Conservation (phyloP, 768 basidiomycete species). For the Rhodotorula toruloides region DNA sequence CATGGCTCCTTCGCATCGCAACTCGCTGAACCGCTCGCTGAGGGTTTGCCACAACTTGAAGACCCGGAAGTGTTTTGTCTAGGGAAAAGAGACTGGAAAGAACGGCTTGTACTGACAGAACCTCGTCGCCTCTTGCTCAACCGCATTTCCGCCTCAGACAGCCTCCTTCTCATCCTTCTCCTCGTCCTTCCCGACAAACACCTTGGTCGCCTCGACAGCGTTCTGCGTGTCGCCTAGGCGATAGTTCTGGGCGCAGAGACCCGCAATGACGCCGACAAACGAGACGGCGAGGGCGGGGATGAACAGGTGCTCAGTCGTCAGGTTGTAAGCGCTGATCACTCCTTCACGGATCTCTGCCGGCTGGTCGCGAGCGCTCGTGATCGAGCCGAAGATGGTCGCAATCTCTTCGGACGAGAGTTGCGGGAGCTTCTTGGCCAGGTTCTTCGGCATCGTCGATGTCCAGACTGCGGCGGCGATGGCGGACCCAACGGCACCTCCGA, state of each 20-base stretch:
- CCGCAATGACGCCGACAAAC: constrained; percentile 44
- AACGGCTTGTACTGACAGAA: no score
- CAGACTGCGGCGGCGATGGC: constrained; percentile 20
- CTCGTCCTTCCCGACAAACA: no score
- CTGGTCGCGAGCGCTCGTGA: constrained; percentile 15
- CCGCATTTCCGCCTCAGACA: neutral
- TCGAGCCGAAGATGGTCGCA: constrained; percentile 42
- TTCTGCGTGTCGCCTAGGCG: constrained; percentile 47
- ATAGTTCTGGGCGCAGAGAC: constrained; percentile 44
- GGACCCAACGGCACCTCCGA: constrained; percentile 20
- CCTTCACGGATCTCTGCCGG: constrained; percentile 20
- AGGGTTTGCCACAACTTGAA: no score
- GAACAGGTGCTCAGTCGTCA: constrained; percentile 42
- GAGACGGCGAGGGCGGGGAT: constrained; percentile 44
- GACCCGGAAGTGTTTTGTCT: no score
- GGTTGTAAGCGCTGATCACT: constrained; percentile 32
- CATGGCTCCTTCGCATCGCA: no score
- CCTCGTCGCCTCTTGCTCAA: neutral
- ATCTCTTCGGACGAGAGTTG: constrained; percentile 42
- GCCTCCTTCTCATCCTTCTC: no score
- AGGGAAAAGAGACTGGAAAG: no score
- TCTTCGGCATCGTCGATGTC: constrained; percentile 27
- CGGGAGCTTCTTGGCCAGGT: constrained; percentile 43
- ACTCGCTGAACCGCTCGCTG: no score
- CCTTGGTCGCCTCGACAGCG: no score